Percentiles rank a stretch among this genome's conserved stretches.
Conservation (phyloP, 1,284 basidiomycete species). For the Sphaerobolus stellatus region DNA sequence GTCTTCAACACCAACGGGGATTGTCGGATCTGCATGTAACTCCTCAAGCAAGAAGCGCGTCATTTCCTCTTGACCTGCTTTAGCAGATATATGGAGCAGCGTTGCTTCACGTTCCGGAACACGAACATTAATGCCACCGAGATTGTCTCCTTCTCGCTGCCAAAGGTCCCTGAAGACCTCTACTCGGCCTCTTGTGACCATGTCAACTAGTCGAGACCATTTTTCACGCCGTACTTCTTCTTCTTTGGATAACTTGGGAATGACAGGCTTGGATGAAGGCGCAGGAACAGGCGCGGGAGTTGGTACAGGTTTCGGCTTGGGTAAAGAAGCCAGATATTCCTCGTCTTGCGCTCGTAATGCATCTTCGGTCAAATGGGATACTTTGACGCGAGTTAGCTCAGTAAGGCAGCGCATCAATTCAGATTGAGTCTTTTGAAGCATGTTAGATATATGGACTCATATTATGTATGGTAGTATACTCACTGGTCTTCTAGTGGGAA, state of each 20-base stretch:
- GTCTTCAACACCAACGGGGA: constrained; percentile 45
- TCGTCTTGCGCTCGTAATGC: constrained; percentile 84
- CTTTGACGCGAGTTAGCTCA: constrained; percentile 85
- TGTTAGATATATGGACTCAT: neutral
- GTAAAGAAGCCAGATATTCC: constrained; percentile 81
- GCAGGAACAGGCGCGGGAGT: constrained; percentile 28
- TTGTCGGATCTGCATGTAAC: constrained; percentile 80
- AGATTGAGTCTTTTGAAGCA: constrained; percentile 71
- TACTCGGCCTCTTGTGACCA: constrained; percentile 82
- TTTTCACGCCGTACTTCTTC: constrained; percentile 76
- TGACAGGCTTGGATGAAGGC: constrained; percentile 46
- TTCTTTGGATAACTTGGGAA: constrained; percentile 68
- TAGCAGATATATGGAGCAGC: constrained; percentile 77
- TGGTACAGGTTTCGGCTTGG: constrained; percentile 64
- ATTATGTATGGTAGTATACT: constrained; percentile 28
- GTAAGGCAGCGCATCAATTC: constrained; percentile 87
- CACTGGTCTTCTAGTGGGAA: constrained; percentile 90
- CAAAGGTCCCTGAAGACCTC: constrained; percentile 82
- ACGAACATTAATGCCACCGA: constrained; percentile 58
- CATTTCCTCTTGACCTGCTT: constrained; percentile 75
- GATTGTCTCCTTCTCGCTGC: constrained; percentile 64
- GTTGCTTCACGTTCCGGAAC: constrained; percentile 67
- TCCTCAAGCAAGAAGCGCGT: constrained; percentile 81
- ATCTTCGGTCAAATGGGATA: constrained; percentile 84
- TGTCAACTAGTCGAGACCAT: constrained; percentile 81